These are phyloP conservation scores for Canavalia ensiformis DNA, from an alignment of 306 rosid species.

Conservation along the genomic window DNA sequence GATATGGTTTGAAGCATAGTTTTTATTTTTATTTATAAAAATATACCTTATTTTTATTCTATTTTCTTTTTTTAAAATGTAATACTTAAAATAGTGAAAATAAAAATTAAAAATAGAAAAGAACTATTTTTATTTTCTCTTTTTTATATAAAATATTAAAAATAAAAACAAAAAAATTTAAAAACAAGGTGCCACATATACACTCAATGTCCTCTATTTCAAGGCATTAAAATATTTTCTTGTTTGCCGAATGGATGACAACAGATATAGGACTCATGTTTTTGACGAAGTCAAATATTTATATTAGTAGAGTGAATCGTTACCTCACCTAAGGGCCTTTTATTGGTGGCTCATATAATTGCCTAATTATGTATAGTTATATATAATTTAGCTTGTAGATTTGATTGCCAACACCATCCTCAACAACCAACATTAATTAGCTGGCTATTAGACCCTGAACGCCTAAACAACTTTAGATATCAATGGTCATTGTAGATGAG, in stretches of 20 bases:
- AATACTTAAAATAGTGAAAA: no score
- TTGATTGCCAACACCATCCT: background rate
- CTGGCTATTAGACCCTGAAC: background rate
- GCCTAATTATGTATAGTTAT: background rate
- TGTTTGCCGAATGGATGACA: background rate
- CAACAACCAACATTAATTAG: background rate
- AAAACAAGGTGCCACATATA: no score
- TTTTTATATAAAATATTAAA: no score
- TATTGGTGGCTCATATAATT: slow-evolving; percentile 7
- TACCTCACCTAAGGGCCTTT: background rate
- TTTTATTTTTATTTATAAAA: no score
- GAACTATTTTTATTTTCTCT: no score
- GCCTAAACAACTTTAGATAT: background rate
- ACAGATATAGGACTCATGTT: background rate
- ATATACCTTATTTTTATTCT: no score
- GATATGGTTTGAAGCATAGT: background rate
- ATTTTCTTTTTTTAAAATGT: no score
- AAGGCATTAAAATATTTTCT: background rate
- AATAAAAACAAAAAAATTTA: no score
- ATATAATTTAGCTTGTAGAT: background rate
- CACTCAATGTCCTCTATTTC: background rate
- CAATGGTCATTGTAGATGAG: background rate
- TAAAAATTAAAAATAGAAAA: no score
- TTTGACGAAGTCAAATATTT: background rate
- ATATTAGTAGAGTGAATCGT: background rate